A percentile compares a stretch with the other conserved stretches of the same genome.
Conservation (phyloP, 305 asterid genomes). For the Solanum hybrid region DNA sequence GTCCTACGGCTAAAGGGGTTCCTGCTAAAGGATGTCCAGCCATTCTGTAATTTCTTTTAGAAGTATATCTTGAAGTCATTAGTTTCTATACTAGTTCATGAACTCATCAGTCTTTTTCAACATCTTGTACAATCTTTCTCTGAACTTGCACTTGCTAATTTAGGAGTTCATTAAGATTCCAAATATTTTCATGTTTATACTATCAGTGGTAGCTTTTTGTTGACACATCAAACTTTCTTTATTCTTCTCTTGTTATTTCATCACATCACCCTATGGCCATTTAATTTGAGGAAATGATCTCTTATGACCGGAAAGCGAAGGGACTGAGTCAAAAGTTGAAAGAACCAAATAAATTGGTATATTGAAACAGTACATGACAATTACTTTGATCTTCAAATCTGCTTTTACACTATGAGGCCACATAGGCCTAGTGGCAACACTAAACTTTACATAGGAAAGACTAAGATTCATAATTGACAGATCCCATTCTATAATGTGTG, state of each 20-base stretch:
- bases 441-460: not conserved
- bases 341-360: not conserved
- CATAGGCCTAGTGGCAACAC: not conserved
- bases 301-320: not conserved
- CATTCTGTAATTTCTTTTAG: not conserved
- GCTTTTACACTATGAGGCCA: not conserved
- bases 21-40: constrained; percentile 33
- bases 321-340: not conserved
- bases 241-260: not conserved
- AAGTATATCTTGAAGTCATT: not conserved
- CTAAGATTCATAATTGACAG: not conserved
- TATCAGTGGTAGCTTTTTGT: not conserved
- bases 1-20: constrained; percentile 46
- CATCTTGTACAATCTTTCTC: not conserved
- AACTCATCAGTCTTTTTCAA: not conserved
- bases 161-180: not conserved
- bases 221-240: not conserved
- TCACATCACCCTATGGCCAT: not conserved
- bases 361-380: not conserved
- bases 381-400: not conserved
- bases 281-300: not conserved
- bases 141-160: not conserved
- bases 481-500: not conserved
- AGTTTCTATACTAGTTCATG: not conserved
- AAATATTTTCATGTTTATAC: not conserved